Base-by-base conservation (phyloP, 805 yeast species). In the Zygosaccharomyces rouxii region DNA sequence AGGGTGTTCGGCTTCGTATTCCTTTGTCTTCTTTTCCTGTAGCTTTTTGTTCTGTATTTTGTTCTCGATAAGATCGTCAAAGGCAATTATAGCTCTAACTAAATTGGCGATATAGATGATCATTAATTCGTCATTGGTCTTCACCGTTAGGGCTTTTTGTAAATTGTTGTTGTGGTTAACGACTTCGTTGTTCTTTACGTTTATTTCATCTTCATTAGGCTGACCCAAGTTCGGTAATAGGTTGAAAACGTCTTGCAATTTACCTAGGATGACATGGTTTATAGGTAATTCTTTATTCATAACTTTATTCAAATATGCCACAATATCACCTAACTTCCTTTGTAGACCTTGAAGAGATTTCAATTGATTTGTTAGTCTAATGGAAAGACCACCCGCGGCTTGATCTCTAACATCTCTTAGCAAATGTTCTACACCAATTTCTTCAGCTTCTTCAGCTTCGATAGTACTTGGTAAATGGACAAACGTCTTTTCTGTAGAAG, bases 391-490 rank as follows among this genome's bases (percentile, higher is more conserved):
- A 7, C 99, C 99, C 11, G 96, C 95, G 7, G 98, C 97, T 59
- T 90, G 97, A 64, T 92, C 97, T 61, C 97, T 81, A 21, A 89
- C 89, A 63, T 94, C 99, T 63, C 98, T 83, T 51, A 94, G 71
- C 52, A 94, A 71, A 67, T 94, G 99, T 68, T 94, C 99, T 11
- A 94, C 99, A 53, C 99, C 99, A 57, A 94, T 94, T 70, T 94
- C 99, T 70, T 94, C 99, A 7, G 99, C 99, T 66, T 94, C 99
- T 65, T 94, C 99, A 3, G 99, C 99, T 65, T 87, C 92, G 55
- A 95, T 89, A 25, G 80, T 75, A 11, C 97, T 87, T 9, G 98
- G 97, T 26, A 92, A 81, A 68, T 94, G 99, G 41, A 87, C 80
- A 71, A 94, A 94, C 3, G 97, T 89, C 70, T 85, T 84, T 63